Evolutionary conservation across 2,329 filamentous ascomycete species (phyloP).

Genomic region (Neopestalotiopsis sp.): DNA sequence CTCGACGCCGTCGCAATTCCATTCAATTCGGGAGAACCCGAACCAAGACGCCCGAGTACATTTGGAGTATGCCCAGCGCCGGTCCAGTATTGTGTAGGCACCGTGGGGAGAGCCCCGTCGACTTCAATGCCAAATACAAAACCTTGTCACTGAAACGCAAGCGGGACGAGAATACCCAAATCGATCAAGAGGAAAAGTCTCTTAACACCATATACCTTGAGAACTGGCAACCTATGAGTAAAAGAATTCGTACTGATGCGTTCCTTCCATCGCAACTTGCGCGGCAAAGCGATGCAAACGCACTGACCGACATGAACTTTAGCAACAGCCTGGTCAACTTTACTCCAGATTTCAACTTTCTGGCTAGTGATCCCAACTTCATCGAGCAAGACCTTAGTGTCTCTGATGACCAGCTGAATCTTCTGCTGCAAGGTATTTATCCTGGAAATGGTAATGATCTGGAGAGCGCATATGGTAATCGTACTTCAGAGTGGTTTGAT

Average conservation of each 20-base stretch:
- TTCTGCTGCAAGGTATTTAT: not conserved
- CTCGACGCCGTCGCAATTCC: not conserved
- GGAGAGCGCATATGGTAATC: not conserved
- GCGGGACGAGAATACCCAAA: not conserved
- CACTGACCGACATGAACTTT: not conserved
- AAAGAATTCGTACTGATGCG: not conserved
- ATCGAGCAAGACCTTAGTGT: not conserved
- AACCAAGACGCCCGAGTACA: not conserved
- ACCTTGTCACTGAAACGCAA: not conserved
- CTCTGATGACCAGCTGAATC: not conserved
- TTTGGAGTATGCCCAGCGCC: not conserved
- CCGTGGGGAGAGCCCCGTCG: not conserved
- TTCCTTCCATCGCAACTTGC: not conserved
- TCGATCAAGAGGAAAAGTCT: not conserved
- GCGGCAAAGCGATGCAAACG: not conserved
- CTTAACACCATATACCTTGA: not conserved
- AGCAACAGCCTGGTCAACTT: not conserved
- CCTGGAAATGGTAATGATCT: not conserved
- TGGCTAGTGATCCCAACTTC: not conserved
- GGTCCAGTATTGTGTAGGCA: not conserved
- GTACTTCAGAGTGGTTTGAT: not conserved
- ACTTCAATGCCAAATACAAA: not conserved
- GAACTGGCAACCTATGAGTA: not conserved
- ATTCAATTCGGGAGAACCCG: not conserved
- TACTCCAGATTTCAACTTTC: not conserved